Evolutionary conservation across 2,329 filamentous ascomycete species (phyloP), one percentile per base, ranked within the genome.

Genomic region (Plectosphaerella cucumerina): DNA sequence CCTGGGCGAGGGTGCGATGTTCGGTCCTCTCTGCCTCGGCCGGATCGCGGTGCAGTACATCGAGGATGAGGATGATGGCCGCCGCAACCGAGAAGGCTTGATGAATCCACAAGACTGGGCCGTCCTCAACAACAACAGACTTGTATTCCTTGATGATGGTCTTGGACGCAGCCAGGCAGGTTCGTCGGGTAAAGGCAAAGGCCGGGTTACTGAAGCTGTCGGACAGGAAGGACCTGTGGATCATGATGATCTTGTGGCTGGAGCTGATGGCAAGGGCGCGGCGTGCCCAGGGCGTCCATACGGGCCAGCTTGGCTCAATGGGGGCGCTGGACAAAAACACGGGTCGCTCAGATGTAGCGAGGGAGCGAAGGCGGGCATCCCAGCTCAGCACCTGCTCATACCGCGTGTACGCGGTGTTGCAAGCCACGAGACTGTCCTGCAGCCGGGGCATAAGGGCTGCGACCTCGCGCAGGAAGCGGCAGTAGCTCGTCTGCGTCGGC

Each of bases 231-330:
- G 65, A 62, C 3, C 69, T 63, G 51, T 72, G 69, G 18, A 72
- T 69, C 67, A 71, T 70, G 56, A 71, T 71, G 48, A 71, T 69
- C 52, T 72, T 71, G 51, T 71, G 66, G 2, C 64, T 62, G 2
- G 68, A 64, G 1, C 63, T 68, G 22, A 72, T 70, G 11, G 69
- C 65, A 17, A 72, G 59, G 23, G 68, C 62, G 6, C 62, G 61
- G 8, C 68, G 62, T 3, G 67, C 68, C 52, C 59, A 68, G 3
- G 58, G 56, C 9, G 69, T 56, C 61, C 62, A 71, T 1, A 56
- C 52, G 2, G 65, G 65, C 54, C 64, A 63, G 15, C 51, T 51
- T 20, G 63, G 57, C 39, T 65, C 62, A 1, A 60, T 47, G 3
- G 62, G 58, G 17, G 60, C 60, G 9, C 57, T 56, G 1, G 62